Conservation (phyloP, 179 eudicot species). For the Beta macrorhiza region DNA sequence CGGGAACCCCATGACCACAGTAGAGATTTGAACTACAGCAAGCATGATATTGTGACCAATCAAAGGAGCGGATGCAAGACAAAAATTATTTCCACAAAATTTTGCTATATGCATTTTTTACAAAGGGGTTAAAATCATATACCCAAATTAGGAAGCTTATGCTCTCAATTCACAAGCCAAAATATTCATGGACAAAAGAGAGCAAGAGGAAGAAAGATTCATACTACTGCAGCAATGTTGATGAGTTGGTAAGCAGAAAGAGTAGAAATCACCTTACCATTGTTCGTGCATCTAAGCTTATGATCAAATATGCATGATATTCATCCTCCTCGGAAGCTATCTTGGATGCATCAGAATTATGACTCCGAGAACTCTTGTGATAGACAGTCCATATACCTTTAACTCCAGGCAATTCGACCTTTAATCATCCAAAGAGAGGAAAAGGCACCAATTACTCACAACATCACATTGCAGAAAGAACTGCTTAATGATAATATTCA, state of each 20-base stretch:
- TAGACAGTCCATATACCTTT: slow-evolving; percentile 99
- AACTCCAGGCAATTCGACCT: slow-evolving; percentile 90
- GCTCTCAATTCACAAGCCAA: not conserved
- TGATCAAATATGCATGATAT: slow-evolving; percentile 92
- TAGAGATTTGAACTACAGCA: not conserved
- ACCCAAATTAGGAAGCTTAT: not conserved
- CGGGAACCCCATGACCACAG: not conserved
- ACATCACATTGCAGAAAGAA: slow-evolving; percentile 3
- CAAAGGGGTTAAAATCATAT: not conserved
- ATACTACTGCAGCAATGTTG: slow-evolving; percentile 2
- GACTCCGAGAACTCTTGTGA: slow-evolving; percentile 85
- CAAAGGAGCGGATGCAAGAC: not conserved
- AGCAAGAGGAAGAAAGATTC: not conserved
- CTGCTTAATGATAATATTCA: not conserved
- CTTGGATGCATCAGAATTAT: slow-evolving; percentile 67
- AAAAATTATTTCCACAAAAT: not conserved
- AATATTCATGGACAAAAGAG: not conserved
- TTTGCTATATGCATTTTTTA: not conserved
- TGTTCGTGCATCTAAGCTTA: slow-evolving; percentile 86
- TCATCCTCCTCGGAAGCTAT: slow-evolving; percentile 78
- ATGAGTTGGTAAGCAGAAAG: not conserved
- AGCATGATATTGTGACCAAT: not conserved
- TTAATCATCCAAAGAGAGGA: slow-evolving; percentile 1
- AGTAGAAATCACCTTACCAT: slow-evolving; percentile 54
- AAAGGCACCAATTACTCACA: not conserved